Conservation (phyloP, 192 early-diverging fungal genomes). For the Geranomyces variabilis region DNA sequence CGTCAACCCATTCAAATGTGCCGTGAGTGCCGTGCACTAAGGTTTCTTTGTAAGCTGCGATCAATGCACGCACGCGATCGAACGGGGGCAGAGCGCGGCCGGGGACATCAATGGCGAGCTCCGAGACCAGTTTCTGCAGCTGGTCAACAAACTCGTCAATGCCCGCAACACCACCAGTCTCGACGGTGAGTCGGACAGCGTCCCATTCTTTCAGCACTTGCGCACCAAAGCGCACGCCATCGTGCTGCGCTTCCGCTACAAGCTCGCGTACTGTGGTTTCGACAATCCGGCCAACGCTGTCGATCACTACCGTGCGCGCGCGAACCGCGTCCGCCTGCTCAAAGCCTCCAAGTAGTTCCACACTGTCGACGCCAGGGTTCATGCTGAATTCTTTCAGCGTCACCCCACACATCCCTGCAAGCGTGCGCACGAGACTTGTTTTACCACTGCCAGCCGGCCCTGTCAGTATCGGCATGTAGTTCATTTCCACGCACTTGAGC, state of each 20-base stretch:
- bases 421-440: conserved; percentile 80
- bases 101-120: background rate
- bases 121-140: conserved; percentile 9
- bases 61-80: background rate
- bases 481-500: conserved; percentile 84
- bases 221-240: background rate
- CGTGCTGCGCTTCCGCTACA: conserved; percentile 25
- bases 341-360: conserved; percentile 95
- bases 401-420: conserved; percentile 83
- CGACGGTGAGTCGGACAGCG: conserved; percentile 6
- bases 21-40: conserved; percentile 51
- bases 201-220: conserved; percentile 6
- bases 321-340: conserved; percentile 91
- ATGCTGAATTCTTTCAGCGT: conserved; percentile 90
- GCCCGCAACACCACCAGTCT: background rate
- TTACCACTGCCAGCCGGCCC: conserved; percentile 87
- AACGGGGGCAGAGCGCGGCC: conserved; percentile 11
- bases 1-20: conserved; percentile 97
- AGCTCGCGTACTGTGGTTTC: conserved; percentile 50
- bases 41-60: conserved; percentile 24
- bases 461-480: conserved; percentile 89
- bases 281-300: conserved; percentile 48
- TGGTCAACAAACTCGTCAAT: background rate
- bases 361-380: conserved; percentile 92
- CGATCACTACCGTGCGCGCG: conserved; percentile 59